Conservation (phyloP, 140 eudicot genomes). For the Oenanthe javanica region DNA sequence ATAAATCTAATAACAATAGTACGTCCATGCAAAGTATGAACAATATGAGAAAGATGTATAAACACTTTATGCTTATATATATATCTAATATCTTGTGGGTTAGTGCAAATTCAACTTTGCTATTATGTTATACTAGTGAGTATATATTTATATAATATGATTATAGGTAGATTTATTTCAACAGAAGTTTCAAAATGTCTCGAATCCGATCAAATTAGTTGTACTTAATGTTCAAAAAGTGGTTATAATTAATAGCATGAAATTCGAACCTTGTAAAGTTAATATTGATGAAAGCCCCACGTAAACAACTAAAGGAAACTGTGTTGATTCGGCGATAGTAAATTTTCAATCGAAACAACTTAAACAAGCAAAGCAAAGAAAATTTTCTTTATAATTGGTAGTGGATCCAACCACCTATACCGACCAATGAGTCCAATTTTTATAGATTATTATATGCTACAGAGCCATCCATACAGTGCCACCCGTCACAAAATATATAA, state of each 20-base stretch:
- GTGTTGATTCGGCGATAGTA: not conserved
- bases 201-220: not conserved
- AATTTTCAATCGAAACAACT: not conserved
- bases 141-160: too few species aligned
- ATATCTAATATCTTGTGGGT: too few species aligned
- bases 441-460: conserved; percentile 14
- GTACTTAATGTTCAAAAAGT: not conserved
- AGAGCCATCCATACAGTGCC: conserved; percentile 19
- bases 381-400: conserved; percentile 27
- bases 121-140: not conserved
- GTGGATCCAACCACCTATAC: conserved; percentile 35
- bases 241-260: not conserved
- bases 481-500: conserved; percentile 15
- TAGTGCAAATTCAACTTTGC: not conserved
- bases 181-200: not conserved
- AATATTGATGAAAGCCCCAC: not conserved
- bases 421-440: conserved; percentile 27
- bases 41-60: not conserved
- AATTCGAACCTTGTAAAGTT: not conserved
- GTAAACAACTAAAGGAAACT: not conserved
- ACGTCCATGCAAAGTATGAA: not conserved
- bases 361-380: conserved; percentile 12
- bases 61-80: not conserved
- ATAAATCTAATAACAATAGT: too few species aligned
- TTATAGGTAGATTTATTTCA: not conserved